A percentile compares a stretch with the other conserved stretches of the same genome.
These are phyloP conservation scores for Olyra latifolia DNA, from an alignment of 176 grass and related monocot genomes.

Conservation along the genomic window DNA sequence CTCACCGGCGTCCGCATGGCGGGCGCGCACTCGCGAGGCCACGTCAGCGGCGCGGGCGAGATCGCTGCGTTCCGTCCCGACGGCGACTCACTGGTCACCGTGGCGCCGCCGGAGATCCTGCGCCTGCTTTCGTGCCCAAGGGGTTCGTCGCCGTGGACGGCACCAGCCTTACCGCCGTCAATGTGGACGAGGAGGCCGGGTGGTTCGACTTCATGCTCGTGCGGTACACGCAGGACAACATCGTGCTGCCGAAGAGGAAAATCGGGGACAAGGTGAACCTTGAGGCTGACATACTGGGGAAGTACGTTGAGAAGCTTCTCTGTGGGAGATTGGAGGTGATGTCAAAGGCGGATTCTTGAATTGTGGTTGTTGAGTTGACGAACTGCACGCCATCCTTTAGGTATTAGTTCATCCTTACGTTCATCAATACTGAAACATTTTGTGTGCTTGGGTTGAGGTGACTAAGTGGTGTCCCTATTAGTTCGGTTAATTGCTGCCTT, in stretches of 20 bases:
- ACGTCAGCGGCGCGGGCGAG: slow-evolving; percentile 77
- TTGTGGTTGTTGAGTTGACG: too few species aligned
- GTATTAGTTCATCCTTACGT: too few species aligned
- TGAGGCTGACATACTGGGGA: too few species aligned
- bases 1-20: slow-evolving; percentile 75
- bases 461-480: background rate
- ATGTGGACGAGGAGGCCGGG: slow-evolving; percentile 60
- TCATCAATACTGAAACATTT: too few species aligned
- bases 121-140: slow-evolving; percentile 78
- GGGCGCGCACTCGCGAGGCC: slow-evolving; percentile 90
- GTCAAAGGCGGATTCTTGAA: too few species aligned
- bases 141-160: slow-evolving; percentile 92
- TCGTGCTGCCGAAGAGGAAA: too few species aligned
- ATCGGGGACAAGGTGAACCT: too few species aligned
- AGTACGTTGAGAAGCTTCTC: too few species aligned
- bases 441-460: too few species aligned
- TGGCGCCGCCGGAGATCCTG: slow-evolving; percentile 65
- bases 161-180: slow-evolving; percentile 75
- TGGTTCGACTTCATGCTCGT: slow-evolving; percentile 99
- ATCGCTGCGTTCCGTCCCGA: slow-evolving; percentile 70
- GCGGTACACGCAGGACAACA: too few species aligned
- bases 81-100: slow-evolving; percentile 85
- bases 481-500: background rate
- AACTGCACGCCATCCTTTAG: too few species aligned
- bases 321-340: too few species aligned